These are phyloP conservation scores for Teunomyces funiuensis DNA, from an alignment of 805 yeast species.

Conservation along the genomic window DNA sequence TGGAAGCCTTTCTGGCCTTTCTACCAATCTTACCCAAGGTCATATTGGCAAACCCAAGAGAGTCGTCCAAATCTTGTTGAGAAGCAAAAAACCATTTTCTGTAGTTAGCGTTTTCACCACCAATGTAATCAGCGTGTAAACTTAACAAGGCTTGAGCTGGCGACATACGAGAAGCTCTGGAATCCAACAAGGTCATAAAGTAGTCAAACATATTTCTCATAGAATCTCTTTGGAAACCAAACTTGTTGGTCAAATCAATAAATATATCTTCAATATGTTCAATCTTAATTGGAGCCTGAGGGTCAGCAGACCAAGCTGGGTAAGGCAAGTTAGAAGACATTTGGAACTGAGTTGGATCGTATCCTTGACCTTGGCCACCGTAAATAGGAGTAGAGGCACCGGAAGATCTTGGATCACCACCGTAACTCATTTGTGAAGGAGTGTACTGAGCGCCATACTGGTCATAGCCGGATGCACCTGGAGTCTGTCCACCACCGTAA, in stretches of 20 bases:
- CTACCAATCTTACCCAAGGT: slow-evolving; percentile 70
- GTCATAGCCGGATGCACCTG: slow-evolving; percentile 67
- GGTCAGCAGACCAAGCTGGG: slow-evolving; percentile 99
- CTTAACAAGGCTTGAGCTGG: slow-evolving; percentile 84
- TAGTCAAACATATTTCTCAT: slow-evolving; percentile 91
- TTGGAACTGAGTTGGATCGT: slow-evolving; percentile 62
- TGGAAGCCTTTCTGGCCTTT: slow-evolving; percentile 78
- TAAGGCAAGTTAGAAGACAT: slow-evolving; percentile 88
- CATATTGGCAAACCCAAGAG: slow-evolving; percentile 82
- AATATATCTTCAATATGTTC: slow-evolving; percentile 87
- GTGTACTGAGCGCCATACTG: slow-evolving; percentile 71
- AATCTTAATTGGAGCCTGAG: slow-evolving; percentile 76
- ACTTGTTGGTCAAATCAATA: slow-evolving; percentile 77
- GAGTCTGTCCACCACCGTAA: slow-evolving; percentile 51
- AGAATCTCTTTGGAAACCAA: slow-evolving; percentile 90
- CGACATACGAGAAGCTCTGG: slow-evolving; percentile 84
- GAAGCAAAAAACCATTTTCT: slow-evolving; percentile 89
- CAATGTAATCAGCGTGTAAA: slow-evolving; percentile 83
- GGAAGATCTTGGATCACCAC: slow-evolving; percentile 75
- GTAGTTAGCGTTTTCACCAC: slow-evolving; percentile 84
- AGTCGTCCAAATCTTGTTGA: slow-evolving; percentile 82
- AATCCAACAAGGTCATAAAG: slow-evolving; percentile 80
- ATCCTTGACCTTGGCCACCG: slow-evolving; percentile 56
- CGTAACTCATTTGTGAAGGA: slow-evolving; percentile 85
- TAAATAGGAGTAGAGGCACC: slow-evolving; percentile 95